Evolutionary conservation across 768 basidiomycete genomes (phyloP).

Genomic region (Tylopilus felleus): DNA sequence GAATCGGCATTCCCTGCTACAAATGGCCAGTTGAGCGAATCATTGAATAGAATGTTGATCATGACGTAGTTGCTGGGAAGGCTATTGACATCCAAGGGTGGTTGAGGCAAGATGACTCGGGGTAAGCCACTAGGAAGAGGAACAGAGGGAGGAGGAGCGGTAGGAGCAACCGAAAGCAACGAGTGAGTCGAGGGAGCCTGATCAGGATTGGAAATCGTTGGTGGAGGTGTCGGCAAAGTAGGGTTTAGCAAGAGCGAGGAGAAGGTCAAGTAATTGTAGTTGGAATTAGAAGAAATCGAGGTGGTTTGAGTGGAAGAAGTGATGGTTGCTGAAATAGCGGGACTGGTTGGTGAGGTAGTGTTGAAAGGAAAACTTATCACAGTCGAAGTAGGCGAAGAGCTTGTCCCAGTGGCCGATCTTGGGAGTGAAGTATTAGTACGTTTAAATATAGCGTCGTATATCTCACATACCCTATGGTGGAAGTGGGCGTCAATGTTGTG

Average conservation of each 20-base stretch:
- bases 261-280: constrained; percentile 34
- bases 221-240: constrained; percentile 16
- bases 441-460: not conserved
- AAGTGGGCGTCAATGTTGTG: constrained; percentile 9
- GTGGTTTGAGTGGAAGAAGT: constrained; percentile 7
- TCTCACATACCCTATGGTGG: constrained; percentile 12
- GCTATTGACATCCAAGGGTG: constrained; percentile 21
- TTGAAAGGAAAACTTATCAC: constrained; percentile 32
- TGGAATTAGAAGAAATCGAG: constrained; percentile 18
- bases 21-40: constrained; percentile 62
- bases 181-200: constrained; percentile 30
- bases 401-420: not conserved
- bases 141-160: constrained; percentile 24
- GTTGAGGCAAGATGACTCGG: constrained; percentile 51
- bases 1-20: constrained; percentile 57
- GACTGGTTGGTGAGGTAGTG: constrained; percentile 7
- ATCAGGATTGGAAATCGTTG: constrained; percentile 39
- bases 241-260: constrained; percentile 33
- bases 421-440: not conserved
- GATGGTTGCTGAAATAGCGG: constrained; percentile 1
- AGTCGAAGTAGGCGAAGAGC: constrained; percentile 15
- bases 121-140: constrained; percentile 61
- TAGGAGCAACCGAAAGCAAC: constrained; percentile 18
- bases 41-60: constrained; percentile 65
- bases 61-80: constrained; percentile 40